Evolutionary conservation across 192 early-diverging fungal genomes (phyloP).

Genomic region (Ambispora gerdemannii): DNA sequence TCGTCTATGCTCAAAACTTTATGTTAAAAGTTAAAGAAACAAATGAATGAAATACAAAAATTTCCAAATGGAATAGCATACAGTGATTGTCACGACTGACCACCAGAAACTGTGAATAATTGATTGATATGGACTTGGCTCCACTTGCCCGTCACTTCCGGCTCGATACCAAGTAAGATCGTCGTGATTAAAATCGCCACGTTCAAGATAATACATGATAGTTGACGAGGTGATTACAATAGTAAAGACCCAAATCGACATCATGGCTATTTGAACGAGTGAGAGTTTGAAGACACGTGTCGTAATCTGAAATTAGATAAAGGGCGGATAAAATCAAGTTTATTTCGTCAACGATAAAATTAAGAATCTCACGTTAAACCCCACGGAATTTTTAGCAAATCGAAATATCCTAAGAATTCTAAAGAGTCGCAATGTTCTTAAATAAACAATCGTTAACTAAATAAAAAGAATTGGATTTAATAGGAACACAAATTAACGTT

Average conservation of each 20-base stretch:
- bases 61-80: too few species aligned
- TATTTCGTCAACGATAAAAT: not conserved
- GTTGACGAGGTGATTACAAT: slow-evolving; percentile 20
- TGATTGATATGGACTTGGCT: slow-evolving; percentile 52
- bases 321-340: not conserved
- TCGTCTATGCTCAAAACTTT: too few species aligned
- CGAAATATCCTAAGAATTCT: slow-evolving; percentile 12
- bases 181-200: slow-evolving; percentile 10
- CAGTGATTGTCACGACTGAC: slow-evolving; percentile 53
- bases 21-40: too few species aligned
- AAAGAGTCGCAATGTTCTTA: not conserved
- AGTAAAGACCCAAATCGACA: slow-evolving; percentile 16
- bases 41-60: too few species aligned
- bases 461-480: not conserved
- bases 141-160: not conserved
- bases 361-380: slow-evolving; percentile 10
- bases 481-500: not conserved
- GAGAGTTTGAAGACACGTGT: slow-evolving; percentile 20
- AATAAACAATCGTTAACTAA: not conserved
- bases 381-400: not conserved
- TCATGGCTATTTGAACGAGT: slow-evolving; percentile 20
- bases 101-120: slow-evolving; percentile 51
- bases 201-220: slow-evolving; percentile 25
- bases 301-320: slow-evolving; percentile 3
- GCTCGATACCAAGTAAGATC: slow-evolving; percentile 12